Conservation (phyloP, 352 stramenopile genomes). For the Globisporangium nunn region DNA sequence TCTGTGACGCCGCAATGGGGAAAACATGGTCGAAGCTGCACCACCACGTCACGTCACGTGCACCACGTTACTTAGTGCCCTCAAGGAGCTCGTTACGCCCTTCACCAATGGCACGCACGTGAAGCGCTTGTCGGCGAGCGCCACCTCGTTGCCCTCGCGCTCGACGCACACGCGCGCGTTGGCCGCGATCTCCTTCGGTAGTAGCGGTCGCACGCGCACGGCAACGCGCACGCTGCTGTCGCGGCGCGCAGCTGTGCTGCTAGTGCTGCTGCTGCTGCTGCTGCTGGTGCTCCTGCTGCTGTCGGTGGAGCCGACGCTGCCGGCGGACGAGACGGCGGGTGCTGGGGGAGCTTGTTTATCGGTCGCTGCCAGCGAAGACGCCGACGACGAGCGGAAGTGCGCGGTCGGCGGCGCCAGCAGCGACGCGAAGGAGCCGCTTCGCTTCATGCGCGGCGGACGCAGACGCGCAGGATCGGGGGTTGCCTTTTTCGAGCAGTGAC, state of each 20-base stretch:
- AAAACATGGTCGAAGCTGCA: constrained; percentile 83
- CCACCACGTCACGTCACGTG: background rate
- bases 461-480: too few species aligned
- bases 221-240: constrained; percentile 71
- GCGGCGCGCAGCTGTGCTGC: constrained; percentile 15
- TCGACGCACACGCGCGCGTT: constrained; percentile 42
- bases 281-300: background rate
- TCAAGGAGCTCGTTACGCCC: background rate
- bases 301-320: background rate
- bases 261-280: background rate
- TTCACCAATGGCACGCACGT: constrained; percentile 29
- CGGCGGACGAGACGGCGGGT: too few species aligned
- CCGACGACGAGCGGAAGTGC: constrained; percentile 1
- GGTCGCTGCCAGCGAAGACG: too few species aligned
- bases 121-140: constrained; percentile 47
- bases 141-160: constrained; percentile 27
- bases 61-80: background rate
- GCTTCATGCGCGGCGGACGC: constrained; percentile 7
- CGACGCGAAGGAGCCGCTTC: constrained; percentile 6
- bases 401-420: constrained; percentile 7
- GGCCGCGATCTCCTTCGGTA: constrained; percentile 65
- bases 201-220: constrained; percentile 66
- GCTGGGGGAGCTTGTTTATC: background rate
- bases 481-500: too few species aligned
- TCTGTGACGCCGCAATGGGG: constrained; percentile 39